These are phyloP conservation scores for Zymoseptoria passerinii DNA, from an alignment of 2,329 filamentous ascomycete species.

Conservation along the genomic window DNA sequence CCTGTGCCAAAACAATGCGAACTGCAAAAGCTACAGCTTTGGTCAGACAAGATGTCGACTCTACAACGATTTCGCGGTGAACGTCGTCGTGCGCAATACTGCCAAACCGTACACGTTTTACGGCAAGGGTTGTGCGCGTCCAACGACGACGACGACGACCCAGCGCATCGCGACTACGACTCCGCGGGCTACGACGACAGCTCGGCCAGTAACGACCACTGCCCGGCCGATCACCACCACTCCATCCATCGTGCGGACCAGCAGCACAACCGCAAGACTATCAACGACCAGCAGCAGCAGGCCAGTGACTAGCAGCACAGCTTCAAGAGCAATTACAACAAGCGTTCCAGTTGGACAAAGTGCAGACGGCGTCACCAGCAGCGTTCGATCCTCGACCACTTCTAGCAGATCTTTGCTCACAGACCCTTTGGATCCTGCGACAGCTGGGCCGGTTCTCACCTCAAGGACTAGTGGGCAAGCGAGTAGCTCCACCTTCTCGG, in stretches of 20 bases:
- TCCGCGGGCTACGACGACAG: neutral
- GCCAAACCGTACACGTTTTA: neutral
- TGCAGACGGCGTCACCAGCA: neutral
- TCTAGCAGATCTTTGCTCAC: neutral
- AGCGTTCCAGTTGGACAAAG: neutral
- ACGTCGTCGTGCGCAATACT: neutral
- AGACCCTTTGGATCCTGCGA: neutral
- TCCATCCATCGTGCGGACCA: neutral
- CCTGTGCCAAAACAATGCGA: neutral
- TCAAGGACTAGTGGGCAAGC: neutral
- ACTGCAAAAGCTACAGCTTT: neutral
- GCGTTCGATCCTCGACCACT: neutral
- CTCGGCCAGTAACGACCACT: neutral
- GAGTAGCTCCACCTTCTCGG: neutral
- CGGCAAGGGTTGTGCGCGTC: neutral
- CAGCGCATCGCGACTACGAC: neutral
- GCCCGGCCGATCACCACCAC: neutral
- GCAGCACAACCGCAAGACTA: neutral
- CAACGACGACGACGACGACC: neutral
- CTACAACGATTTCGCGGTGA: neutral
- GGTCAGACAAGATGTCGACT: neutral
- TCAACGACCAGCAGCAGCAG: neutral
- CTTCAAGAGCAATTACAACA: neutral
- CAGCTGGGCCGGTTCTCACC: neutral
- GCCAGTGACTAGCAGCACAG: neutral